Base-by-base conservation (phyloP, 345 rosid species). In the Odontarrhena argentea region DNA sequence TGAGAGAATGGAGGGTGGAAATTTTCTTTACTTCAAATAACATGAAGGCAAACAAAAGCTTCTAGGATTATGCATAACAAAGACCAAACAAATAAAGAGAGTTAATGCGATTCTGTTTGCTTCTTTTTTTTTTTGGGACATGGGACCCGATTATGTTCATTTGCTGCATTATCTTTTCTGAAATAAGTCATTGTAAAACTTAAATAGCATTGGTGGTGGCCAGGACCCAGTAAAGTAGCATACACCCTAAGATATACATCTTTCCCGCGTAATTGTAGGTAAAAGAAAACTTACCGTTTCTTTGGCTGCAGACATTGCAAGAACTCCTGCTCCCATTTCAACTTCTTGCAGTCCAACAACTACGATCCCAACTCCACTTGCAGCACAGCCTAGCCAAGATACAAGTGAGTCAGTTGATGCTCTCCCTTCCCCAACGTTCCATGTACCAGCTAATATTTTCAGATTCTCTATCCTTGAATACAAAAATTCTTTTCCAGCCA, bases 251-350 rank as follows among this genome's bases (percentile, higher is more conserved):
- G 14, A 61, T 11, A 45, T 26, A 49, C 54, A 65, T 24, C 8
- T 57, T 49, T 41, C 22, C 47, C 2, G 37, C 18, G 28, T 38
- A 48, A n/a, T 32, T 48, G 30, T 58, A 60, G 25, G 55, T 52
- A 59, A 52, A 30, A 12, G 70, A 74, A 50, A 79, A 60, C 88
- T 79, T 83, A 86, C 96, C 22, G 96, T 85, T 82, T 89, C 96
- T 81, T 80, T 86, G 38, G 92, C 91, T 10, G 96, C 96, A 12
- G 96, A 89, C 88, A 89, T 82, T 52, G 96, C 96, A 65, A 89
- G 88, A 79, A 85, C 81, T 74, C 92, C 92, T 30, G 96, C 92
- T 60, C 96, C 92, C 92, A 86, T 89, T 72, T 86, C 96, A 68
- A 89, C 92, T 65, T 89, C 96, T 77, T 89, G 96, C 68, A 86